phyloP scores from a whole-genome alignment of 164 flowering plant genomes.

The Magnolia sinica region DNA sequence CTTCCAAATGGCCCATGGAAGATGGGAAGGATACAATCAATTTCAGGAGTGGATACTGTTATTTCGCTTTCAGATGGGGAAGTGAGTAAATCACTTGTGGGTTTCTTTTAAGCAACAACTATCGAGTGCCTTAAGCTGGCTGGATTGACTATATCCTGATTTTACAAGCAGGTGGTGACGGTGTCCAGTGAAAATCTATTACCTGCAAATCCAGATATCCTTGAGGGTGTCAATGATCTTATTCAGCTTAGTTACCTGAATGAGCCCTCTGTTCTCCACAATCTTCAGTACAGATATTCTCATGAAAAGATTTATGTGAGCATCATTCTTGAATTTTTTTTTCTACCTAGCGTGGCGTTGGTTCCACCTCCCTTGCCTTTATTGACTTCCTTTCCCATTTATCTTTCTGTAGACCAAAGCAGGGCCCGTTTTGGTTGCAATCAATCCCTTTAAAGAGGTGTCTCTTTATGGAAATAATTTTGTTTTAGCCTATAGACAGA shows the following conservation, averaged over 20 bases:
- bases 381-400: conserved; percentile 7
- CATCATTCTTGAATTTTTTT: conserved; percentile 1
- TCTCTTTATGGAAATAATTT: conserved; percentile 54
- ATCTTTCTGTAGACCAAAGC: conserved; percentile 71
- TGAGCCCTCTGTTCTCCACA: conserved; percentile 94
- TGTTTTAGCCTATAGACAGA: conserved; percentile 52
- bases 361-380: not conserved
- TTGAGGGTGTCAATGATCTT: conserved; percentile 87
- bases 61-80: conserved; percentile 60
- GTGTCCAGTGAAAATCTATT: conserved; percentile 52
- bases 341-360: not conserved
- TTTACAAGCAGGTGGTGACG: conserved; percentile 47
- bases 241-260: conserved; percentile 86
- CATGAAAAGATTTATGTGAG: conserved; percentile 71
- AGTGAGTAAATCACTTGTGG: conserved; percentile 42
- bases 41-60: conserved; percentile 51
- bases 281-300: conserved; percentile 66
- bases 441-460: conserved; percentile 84
- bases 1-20: conserved; percentile 61
- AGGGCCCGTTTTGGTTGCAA: conserved; percentile 86
- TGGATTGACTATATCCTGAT: not conserved
- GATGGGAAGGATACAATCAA: conserved; percentile 69
- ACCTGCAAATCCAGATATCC: conserved; percentile 87
- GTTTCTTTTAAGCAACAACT: not conserved
- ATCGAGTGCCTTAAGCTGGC: not conserved